These are phyloP conservation scores for Botryotinia narcissicola DNA, from an alignment of 2,329 filamentous ascomycete species.

Conservation along the genomic window DNA sequence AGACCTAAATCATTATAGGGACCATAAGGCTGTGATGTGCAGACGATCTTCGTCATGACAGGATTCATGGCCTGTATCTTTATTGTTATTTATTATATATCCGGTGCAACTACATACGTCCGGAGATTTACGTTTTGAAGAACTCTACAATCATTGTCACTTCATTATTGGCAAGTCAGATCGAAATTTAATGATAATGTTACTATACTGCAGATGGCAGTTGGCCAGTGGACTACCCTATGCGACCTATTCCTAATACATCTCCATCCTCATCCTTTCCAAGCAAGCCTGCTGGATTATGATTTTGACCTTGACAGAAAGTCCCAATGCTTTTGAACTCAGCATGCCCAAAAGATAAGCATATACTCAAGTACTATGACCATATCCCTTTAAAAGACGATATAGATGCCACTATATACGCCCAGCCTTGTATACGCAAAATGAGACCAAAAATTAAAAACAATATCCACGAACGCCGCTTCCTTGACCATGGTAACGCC, in stretches of 20 bases:
- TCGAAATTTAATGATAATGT: neutral
- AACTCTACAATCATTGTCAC: neutral
- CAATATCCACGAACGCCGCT: constrained; percentile 6
- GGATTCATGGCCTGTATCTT: neutral
- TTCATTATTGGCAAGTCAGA: neutral
- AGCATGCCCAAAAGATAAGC: neutral
- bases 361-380: neutral
- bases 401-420: neutral
- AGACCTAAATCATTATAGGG: neutral
- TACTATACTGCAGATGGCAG: neutral
- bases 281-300: constrained; percentile 4
- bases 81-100: neutral
- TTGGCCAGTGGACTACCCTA: neutral
- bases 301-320: neutral
- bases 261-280: neutral
- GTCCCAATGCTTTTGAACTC: neutral
- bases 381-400: neutral
- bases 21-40: neutral
- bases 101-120: neutral
- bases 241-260: neutral
- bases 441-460: neutral
- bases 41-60: neutral
- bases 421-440: neutral
- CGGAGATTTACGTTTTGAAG: neutral
- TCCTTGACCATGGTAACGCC: neutral